Conservation (phyloP, 345 rosid species). For the Eucalyptus sideroxylon region DNA sequence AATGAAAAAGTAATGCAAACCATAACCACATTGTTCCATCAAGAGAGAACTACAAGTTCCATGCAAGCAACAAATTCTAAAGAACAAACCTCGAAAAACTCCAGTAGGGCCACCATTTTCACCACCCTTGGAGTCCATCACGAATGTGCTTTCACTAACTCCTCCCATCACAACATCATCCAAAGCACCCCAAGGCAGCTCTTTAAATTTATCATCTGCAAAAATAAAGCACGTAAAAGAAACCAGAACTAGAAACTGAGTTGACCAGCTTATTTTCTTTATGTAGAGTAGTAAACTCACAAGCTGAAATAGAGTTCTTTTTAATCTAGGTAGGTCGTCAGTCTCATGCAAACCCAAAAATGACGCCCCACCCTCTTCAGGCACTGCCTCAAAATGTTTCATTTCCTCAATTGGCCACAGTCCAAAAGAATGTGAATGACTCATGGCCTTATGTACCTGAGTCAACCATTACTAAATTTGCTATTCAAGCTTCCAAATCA, state of each 20-base stretch:
- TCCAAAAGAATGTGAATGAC: background rate
- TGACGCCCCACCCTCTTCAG: background rate
- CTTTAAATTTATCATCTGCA: constrained; percentile 55
- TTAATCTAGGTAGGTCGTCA: background rate
- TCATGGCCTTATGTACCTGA: background rate
- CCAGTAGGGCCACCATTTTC: constrained; percentile 73
- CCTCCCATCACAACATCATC: constrained; percentile 99
- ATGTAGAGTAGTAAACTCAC: background rate
- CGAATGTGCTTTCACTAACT: constrained; percentile 74
- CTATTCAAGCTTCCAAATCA: background rate
- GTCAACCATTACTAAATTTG: background rate
- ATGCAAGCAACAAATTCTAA: background rate
- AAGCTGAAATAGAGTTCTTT: background rate
- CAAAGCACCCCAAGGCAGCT: constrained; percentile 90
- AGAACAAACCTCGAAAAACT: constrained; percentile 54
- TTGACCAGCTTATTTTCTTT: background rate
- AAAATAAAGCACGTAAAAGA: background rate
- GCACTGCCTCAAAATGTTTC: background rate
- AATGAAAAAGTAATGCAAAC: background rate
- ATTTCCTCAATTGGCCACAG: background rate
- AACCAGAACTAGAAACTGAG: background rate
- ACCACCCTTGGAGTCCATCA: constrained; percentile 53
- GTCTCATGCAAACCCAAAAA: background rate
- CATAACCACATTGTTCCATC: background rate
- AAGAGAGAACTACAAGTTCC: background rate